phyloP scores from a whole-genome alignment of 2,329 filamentous ascomycete genomes.

The Aspergillus alliaceus region DNA sequence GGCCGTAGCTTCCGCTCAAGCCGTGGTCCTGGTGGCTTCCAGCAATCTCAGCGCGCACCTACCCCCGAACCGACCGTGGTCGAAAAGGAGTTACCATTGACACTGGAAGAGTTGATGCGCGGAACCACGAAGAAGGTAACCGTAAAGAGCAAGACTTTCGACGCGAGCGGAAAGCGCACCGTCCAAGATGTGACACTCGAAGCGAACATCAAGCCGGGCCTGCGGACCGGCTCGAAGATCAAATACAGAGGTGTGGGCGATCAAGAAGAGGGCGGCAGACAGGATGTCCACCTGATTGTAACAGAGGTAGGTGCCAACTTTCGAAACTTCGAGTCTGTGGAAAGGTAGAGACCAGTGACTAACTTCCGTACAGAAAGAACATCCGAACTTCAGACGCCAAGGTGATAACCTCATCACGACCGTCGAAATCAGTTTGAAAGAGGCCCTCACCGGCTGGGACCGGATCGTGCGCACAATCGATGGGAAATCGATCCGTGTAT shows the following conservation, averaged over 20 bases:
- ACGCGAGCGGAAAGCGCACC: conserved; percentile 76
- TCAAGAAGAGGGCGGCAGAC: conserved; percentile 91
- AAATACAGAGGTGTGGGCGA: conserved; percentile 98
- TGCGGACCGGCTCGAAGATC: conserved; percentile 97
- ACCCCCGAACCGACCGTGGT: conserved; percentile 89
- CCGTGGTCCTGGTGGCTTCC: conserved; percentile 29
- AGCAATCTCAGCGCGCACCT: conserved; percentile 36
- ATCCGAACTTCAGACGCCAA: conserved; percentile 79
- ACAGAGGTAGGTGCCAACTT: conserved; percentile 69
- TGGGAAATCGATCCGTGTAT: conserved; percentile 76
- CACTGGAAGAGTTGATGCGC: conserved; percentile 83
- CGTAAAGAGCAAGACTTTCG: conserved; percentile 95
- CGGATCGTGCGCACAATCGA: conserved; percentile 93
- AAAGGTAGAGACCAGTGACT: conserved; percentile 32
- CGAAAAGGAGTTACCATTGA: conserved; percentile 76
- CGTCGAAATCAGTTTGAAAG: conserved; percentile 83
- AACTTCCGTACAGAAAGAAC: conserved; percentile 69
- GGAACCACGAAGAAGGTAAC: conserved; percentile 96
- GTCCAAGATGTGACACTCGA: conserved; percentile 88
- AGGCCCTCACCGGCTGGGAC: conserved; percentile 91
- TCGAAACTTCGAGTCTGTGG: not conserved
- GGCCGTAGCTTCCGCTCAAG: conserved; percentile 33
- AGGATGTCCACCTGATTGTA: conserved; percentile 93
- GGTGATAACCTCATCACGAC: conserved; percentile 82
- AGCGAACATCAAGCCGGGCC: conserved; percentile 90